phyloP scores from a whole-genome alignment of 2,329 filamentous ascomycete species.

The Macroventuria anomochaeta region DNA sequence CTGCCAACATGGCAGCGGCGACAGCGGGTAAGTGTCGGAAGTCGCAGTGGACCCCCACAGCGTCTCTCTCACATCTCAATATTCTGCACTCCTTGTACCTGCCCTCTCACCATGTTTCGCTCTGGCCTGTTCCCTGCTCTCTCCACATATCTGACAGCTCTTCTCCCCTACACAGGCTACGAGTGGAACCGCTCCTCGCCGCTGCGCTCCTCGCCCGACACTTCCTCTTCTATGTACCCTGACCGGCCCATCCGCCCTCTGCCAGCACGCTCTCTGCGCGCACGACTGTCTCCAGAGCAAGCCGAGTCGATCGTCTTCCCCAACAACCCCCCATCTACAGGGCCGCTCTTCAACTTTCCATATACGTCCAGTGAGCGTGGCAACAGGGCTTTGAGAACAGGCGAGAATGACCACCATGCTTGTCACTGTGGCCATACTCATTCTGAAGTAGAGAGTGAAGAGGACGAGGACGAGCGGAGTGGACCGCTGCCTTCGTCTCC shows the following conservation, averaged over 20 bases:
- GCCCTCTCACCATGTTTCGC: conserved; percentile 22
- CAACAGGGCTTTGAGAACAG: conserved; percentile 47
- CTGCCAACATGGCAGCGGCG: conserved; percentile 50
- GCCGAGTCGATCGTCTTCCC: conserved; percentile 84
- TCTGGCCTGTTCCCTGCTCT: conserved; percentile 33
- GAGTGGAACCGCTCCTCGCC: conserved; percentile 51
- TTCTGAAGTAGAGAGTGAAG: conserved; percentile 65
- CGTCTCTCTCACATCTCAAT: conserved; percentile 29
- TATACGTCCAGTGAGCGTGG: conserved; percentile 46
- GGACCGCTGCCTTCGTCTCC: conserved; percentile 50
- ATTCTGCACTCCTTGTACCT: conserved; percentile 27
- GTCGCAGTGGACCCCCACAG: conserved; percentile 30
- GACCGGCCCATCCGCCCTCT: conserved; percentile 92
- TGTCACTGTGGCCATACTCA: conserved; percentile 56
- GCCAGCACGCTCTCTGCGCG: conserved; percentile 85
- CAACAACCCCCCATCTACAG: conserved; percentile 71
- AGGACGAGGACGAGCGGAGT: conserved; percentile 58
- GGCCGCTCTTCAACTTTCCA: conserved; percentile 79
- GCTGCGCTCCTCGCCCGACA: conserved; percentile 64
- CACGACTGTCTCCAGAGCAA: conserved; percentile 83
- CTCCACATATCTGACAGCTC: conserved; percentile 43
- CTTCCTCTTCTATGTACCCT: conserved; percentile 79
- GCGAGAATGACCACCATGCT: conserved; percentile 59
- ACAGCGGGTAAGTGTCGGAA: conserved; percentile 49
- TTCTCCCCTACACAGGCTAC: conserved; percentile 48